These are phyloP conservation scores for Stachybotrys elegans DNA, from an alignment of 2,329 filamentous ascomycete genomes.

Conservation along the genomic window DNA sequence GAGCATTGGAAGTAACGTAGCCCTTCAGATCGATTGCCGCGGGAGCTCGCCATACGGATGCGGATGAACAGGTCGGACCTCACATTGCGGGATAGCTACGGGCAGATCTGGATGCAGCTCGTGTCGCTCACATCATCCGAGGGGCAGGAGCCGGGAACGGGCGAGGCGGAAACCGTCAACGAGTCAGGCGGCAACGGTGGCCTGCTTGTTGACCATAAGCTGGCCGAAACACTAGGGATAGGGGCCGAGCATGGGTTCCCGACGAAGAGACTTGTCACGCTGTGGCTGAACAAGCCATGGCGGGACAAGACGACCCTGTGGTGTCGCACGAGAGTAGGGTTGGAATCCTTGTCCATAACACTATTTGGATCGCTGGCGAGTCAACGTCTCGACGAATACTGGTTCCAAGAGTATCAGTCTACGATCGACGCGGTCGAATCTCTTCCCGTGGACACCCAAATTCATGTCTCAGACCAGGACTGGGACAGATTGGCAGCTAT, in stretches of 20 bases:
- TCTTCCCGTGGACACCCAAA: not conserved
- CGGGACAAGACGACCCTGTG: not conserved
- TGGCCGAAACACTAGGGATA: not conserved
- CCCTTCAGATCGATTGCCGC: slow-evolving; percentile 4
- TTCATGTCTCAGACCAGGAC: not conserved
- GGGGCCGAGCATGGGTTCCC: not conserved
- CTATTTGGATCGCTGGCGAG: not conserved
- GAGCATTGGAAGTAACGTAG: no score
- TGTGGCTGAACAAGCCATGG: not conserved
- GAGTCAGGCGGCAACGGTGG: not conserved
- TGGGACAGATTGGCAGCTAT: not conserved
- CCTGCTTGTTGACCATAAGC: not conserved
- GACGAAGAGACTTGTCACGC: not conserved
- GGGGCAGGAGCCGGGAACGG: not conserved
- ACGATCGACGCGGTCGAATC: not conserved
- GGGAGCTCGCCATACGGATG: slow-evolving; percentile 8
- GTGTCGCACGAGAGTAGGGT: not conserved
- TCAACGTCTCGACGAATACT: not conserved
- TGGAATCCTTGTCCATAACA: not conserved
- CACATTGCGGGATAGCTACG: slow-evolving; percentile 8
- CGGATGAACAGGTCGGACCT: slow-evolving; percentile 8
- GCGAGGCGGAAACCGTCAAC: not conserved
- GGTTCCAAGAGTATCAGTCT: not conserved
- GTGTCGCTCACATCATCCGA: slow-evolving; percentile 1
- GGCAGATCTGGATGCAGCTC: slow-evolving; percentile 11